A percentile compares a stretch with the other conserved stretches of the same genome.
phyloP scores from a whole-genome alignment of 352 stramenopile species.

The Phytopythium vexans region DNA sequence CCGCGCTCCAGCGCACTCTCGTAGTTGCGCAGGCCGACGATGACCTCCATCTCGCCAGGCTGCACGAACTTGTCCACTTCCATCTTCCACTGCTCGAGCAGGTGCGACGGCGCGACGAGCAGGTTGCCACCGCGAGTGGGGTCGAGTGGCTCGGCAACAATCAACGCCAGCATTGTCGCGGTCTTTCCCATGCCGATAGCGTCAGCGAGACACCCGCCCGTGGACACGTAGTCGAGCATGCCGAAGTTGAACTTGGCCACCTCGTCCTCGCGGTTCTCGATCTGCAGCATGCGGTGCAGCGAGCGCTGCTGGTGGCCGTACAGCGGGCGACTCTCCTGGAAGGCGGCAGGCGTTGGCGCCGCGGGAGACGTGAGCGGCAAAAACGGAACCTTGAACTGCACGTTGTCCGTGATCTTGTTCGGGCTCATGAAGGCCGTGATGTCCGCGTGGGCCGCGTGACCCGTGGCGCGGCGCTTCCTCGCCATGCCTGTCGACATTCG shows the following conservation, averaged over 20 bases:
- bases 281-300: constrained; percentile 81
- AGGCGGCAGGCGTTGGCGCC: constrained; percentile 51
- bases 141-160: constrained; percentile 59
- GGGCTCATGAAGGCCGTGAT: constrained; percentile 58
- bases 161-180: constrained; percentile 73
- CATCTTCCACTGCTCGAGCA: constrained; percentile 77
- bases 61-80: constrained; percentile 80
- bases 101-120: constrained; percentile 72
- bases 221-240: constrained; percentile 68
- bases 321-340: constrained; percentile 47
- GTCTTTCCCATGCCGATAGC: constrained; percentile 86
- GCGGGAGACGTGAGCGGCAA: constrained; percentile 69
- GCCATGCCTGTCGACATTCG: neutral
- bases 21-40: constrained; percentile 60
- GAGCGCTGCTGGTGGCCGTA: constrained; percentile 82
- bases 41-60: constrained; percentile 62
- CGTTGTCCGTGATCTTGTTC: constrained; percentile 41
- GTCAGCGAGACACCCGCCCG: constrained; percentile 68
- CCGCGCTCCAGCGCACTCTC: constrained; percentile 26
- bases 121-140: constrained; percentile 50
- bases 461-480: constrained; percentile 4
- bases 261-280: constrained; percentile 63
- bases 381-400: constrained; percentile 83
- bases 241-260: constrained; percentile 75
- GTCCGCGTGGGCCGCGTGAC: constrained; percentile 31